Base-by-base conservation (phyloP, 2,329 filamentous ascomycete genomes). In the Aspergillus sp. region DNA sequence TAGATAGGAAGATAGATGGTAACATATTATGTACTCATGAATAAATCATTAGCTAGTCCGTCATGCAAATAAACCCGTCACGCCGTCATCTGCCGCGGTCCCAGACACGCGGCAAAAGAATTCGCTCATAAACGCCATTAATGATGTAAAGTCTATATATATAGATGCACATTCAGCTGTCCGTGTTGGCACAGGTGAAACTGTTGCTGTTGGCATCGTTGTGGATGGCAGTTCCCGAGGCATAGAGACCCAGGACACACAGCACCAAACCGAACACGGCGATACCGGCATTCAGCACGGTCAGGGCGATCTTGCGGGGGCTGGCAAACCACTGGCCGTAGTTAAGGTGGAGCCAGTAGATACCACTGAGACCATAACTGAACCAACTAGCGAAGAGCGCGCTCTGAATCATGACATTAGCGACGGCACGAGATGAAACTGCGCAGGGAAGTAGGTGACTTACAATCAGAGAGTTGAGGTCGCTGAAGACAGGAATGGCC, bases 381-480 rank as follows among this genome's bases (percentile, higher is more conserved):
- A 90, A 90, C 87, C 88, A 89, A 55, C 81, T 85, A 21, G 82
- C 84, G 61, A 89, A 88, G 3, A 88, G 73, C 0, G 86, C 80
- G 41, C 77, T 79, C 64, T 70, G 44, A 21, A 41, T 2, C 5
- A 27, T 11, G 4, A 4, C 13, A 15, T 54, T 42, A 54, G 51
- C 23, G 5, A 13, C 7, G 4, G 36, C 6, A n/a, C 50, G 3
- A 21, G 21, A 27, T 8, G 2, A 8, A 27, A 27, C 25, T 27
- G 25, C 1, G 25, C 25, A 8, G 25, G 25, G 25, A 27, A 27
- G 25, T 27, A 27, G 25, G 25, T 27, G 25, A 27, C 51, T 54
- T 39, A 54, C 51, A 47, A 55, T 55, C 10, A 55, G 23, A 10
- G 39, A 39, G 41, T 55, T 55, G 7, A 91, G 76, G 47, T 85